These are phyloP conservation scores for Wallacemonas sp. DNA, from an alignment of 208 protist species.

Conservation along the genomic window DNA sequence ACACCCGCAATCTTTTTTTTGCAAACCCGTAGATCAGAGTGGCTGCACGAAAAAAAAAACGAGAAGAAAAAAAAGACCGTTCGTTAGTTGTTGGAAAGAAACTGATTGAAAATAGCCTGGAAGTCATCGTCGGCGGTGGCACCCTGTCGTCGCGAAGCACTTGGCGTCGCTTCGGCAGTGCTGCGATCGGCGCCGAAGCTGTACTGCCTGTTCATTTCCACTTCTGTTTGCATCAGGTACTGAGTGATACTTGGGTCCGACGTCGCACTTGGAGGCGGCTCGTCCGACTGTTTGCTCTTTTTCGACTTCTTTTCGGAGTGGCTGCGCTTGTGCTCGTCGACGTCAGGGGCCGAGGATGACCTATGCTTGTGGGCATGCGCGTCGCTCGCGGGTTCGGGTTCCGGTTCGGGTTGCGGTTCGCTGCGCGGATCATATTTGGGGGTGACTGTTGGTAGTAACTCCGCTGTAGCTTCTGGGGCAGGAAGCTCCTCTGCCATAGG, in stretches of 20 bases:
- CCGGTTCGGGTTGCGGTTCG: not conserved
- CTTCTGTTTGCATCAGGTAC: conserved; percentile 12
- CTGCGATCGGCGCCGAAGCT: conserved; percentile 12
- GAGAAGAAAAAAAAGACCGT: conserved; percentile 22
- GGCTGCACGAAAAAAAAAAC: conserved; percentile 1
- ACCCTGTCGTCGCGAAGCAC: conserved; percentile 2
- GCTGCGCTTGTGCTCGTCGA: conserved; percentile 3
- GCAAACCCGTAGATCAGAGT: too few relatives aligned
- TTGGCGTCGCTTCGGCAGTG: conserved; percentile 18
- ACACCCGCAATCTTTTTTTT: too few relatives aligned
- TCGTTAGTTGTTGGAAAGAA: conserved; percentile 21
- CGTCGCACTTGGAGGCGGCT: too few relatives aligned
- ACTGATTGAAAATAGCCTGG: conserved; percentile 32
- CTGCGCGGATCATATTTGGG: not conserved
- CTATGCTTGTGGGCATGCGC: not conserved
- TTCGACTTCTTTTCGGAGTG: conserved; percentile 17
- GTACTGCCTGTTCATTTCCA: conserved; percentile 18
- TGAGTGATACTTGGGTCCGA: not conserved
- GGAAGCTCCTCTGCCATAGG: not conserved
- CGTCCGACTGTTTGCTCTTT: not conserved
- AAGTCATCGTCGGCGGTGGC: conserved; percentile 28
- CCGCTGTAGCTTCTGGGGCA: not conserved
- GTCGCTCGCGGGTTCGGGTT: not conserved
- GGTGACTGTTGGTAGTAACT: not conserved
- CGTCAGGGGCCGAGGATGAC: not conserved